Base-by-base conservation (phyloP, 2,329 filamentous ascomycete genomes). In the Penicillium capsulatum region DNA sequence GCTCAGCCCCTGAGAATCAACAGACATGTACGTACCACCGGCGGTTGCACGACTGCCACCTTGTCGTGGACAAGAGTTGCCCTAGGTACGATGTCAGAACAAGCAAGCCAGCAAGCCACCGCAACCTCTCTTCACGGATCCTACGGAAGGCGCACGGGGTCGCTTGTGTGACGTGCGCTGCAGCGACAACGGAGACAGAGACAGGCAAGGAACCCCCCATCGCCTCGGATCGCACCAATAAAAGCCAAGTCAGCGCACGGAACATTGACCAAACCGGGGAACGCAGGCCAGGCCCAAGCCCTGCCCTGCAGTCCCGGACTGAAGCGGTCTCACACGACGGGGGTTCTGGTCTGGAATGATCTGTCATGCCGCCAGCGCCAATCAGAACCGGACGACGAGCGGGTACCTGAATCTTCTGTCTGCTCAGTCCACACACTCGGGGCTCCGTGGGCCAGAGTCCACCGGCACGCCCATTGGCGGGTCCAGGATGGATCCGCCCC, bases 351-450 rank as follows among this genome's bases (percentile, higher is more conserved):
- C 45, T 53, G 39, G 50, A 46, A 42, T 45, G 45, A 51, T 48
- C 48, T 53, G 50, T 54, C 51, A 40, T 40, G 36, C 34, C 17
- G 11, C 1, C 4, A 6, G 10, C 7, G 11, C 51, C 51, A 54
- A 54, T 54, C 42, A 53, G 30, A 36, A 38, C 11, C 15, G 29
- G 15, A 6, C 2, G 3, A 2, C 7, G 7, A 35, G 51, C 51
- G 51, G 51, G 51, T 54, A 54, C 51, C 51, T 54, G 51, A 50
- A 54, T 51, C 26, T 32, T 42, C 29, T 40, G n/a, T 26, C 11
- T 38, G 20, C 14, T n/a, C 22, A 31, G 44, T 44, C 43, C 45
- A 35, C 24, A 49, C 32, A 38, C 38, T 42, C 45, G 38, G 39
- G n/a, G n/a, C n/a, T n/a, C n/a, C n/a, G n/a, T n/a, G n/a, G n/a